Base-by-base conservation (phyloP, 441 rosid genomes). In the Hypseocharis bilobata region DNA sequence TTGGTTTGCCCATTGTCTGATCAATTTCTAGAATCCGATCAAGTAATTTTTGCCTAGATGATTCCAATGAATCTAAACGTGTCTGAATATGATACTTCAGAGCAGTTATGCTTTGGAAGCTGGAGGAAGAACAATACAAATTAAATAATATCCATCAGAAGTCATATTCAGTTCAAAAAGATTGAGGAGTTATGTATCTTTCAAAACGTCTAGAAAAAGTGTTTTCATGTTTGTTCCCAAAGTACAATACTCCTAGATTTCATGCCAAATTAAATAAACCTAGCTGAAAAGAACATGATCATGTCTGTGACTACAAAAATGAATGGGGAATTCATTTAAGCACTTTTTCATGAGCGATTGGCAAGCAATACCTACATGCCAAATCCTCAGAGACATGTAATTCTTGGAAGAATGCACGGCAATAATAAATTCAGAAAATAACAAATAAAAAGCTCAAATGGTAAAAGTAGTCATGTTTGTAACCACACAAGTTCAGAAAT, bases 51-150 rank as follows among this genome's bases (percentile, higher is more conserved):
- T 78, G 80, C 76, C 97, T 87, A 49, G 90, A 81, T 63, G 78
- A 76, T 82, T 87, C 92, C 76, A 93, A 59, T 52, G 63, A 80
- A 80, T 93, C 97, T 70, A 90, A 70, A 72, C 86, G 82, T 67
- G 90, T 85, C 79, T 87, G 96, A 70, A 93, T 81, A 76, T 93
- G 90, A 83, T 86, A 85, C 75, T 84, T 93, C 56, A 93, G 78
- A 73, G 85, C 84, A 51, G 80, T 82, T 70, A 87, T 74, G 74
- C 87, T 93, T 67, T 78, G 85, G 74, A 82, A 88, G 49, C 98
- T 93, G 86, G 61, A 78, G 71, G 40, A 62, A 72, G 73, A 59
- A 68, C 74, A 66, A 55, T 10, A 20, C 49, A 59, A 63, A 51
- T 76, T 26, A 54, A 62, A 26, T 49, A 55, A 26, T 54, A 36